phyloP scores from a whole-genome alignment of 2,329 filamentous ascomycete genomes.

The Botrytis deweyae region DNA sequence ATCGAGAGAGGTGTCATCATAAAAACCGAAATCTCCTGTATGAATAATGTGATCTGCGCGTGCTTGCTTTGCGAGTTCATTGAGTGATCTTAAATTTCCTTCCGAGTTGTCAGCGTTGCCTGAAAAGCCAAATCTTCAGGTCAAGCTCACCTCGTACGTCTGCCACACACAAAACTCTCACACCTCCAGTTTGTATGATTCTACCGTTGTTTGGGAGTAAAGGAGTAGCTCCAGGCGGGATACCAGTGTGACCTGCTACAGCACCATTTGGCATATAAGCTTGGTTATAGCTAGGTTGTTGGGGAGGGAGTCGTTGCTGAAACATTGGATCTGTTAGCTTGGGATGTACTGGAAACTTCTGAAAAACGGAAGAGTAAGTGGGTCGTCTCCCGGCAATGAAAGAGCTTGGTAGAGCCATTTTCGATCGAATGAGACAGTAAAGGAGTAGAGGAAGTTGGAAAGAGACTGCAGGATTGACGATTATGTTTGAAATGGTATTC shows the following conservation, averaged over 20 bases:
- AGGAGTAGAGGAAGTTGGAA: neutral
- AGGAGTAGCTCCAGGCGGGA: slow-evolving; percentile 60
- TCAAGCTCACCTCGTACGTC: slow-evolving; percentile 64
- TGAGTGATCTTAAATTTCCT: slow-evolving; percentile 95
- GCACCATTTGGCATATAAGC: slow-evolving; percentile 63
- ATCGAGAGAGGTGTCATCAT: slow-evolving; percentile 92
- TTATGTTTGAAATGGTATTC: neutral
- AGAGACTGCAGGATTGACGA: neutral
- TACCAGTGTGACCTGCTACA: slow-evolving; percentile 45
- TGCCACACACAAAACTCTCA: slow-evolving; percentile 68
- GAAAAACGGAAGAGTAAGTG: slow-evolving; percentile 5
- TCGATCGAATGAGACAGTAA: neutral
- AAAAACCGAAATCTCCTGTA: slow-evolving; percentile 98
- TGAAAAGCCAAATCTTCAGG: slow-evolving; percentile 17
- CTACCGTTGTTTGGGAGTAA: slow-evolving; percentile 68
- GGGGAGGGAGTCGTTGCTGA: slow-evolving; percentile 40
- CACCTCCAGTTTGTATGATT: slow-evolving; percentile 63
- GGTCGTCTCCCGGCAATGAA: neutral
- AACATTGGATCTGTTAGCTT: slow-evolving; percentile 31
- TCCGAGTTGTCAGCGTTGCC: slow-evolving; percentile 32
- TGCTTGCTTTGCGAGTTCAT: slow-evolving; percentile 92
- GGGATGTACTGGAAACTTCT: slow-evolving; percentile 10
- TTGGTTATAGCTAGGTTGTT: slow-evolving; percentile 39
- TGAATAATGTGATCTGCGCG: slow-evolving; percentile 97
- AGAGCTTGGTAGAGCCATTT: neutral